phyloP scores from a whole-genome alignment of 148 eudicot species.

The Vaccinium darrowii region DNA sequence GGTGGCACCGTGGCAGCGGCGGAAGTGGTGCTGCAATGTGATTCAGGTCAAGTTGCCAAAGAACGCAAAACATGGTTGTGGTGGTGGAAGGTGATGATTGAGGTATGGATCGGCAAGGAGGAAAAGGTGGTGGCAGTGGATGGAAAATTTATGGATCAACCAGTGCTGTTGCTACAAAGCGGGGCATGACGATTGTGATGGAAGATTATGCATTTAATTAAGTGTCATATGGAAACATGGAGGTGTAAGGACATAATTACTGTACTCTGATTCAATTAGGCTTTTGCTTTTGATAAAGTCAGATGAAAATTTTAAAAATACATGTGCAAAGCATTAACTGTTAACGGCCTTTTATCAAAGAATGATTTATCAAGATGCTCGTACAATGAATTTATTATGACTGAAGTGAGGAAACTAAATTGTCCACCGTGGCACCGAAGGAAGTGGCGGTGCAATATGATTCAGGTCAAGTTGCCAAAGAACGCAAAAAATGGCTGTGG shows the following conservation, averaged over 20 bases:
- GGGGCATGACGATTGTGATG: not conserved
- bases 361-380: too few relatives aligned
- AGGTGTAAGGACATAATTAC: not conserved
- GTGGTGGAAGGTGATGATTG: not conserved
- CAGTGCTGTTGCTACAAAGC: not conserved
- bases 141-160: not conserved
- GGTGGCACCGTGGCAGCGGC: not conserved
- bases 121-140: not conserved
- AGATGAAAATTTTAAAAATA: too few relatives aligned
- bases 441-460: not conserved
- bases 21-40: not conserved
- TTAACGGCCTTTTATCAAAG: too few relatives aligned
- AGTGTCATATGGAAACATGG: not conserved
- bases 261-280: not conserved
- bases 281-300: not conserved
- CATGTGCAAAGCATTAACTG: too few relatives aligned
- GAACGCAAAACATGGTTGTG: not conserved
- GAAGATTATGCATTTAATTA: not conserved
- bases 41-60: not conserved
- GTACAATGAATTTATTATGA: too few relatives aligned
- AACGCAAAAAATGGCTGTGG: not conserved
- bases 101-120: not conserved
- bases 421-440: too few relatives aligned
- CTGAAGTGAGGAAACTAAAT: too few relatives aligned
- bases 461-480: not conserved